Percentiles rank a stretch among this genome's conserved stretches.
These are phyloP conservation scores for Wickerhamomyces sydowiorum DNA, from an alignment of 805 yeast genomes.

Conservation along the genomic window DNA sequence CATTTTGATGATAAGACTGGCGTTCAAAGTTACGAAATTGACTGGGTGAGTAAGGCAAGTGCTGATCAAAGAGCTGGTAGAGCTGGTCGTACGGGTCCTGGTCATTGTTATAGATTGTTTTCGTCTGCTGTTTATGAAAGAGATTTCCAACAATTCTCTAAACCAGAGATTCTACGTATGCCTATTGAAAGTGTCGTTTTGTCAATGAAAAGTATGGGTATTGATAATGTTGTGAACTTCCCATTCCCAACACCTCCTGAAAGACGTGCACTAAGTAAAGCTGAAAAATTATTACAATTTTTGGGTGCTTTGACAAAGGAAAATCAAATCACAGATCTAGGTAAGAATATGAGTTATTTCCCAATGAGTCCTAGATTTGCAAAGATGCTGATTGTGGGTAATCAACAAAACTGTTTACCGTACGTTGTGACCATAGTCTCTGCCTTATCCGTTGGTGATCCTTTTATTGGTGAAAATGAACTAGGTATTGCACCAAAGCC, in stretches of 20 bases:
- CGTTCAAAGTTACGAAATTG: conserved; percentile 86
- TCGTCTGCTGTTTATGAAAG: conserved; percentile 93
- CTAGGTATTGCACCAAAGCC: conserved; percentile 42
- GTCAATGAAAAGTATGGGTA: conserved; percentile 96
- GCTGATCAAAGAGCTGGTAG: conserved; percentile 95
- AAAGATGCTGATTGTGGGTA: conserved; percentile 81
- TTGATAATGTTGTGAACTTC: conserved; percentile 81
- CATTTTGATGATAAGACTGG: conserved; percentile 77
- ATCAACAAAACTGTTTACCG: conserved; percentile 80
- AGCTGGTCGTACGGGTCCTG: conserved; percentile 99
- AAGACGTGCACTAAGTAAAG: conserved; percentile 47
- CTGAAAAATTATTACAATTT: conserved; percentile 60
- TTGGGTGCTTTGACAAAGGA: conserved; percentile 69
- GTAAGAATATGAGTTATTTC: conserved; percentile 80
- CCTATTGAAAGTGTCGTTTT: conserved; percentile 95
- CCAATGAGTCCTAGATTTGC: conserved; percentile 94
- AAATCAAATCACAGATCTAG: conserved; percentile 65
- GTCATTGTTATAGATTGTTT: conserved; percentile 87
- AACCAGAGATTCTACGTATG: conserved; percentile 90
- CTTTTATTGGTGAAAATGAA: conserved; percentile 72
- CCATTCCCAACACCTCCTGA: conserved; percentile 97
- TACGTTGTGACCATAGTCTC: conserved; percentile 90
- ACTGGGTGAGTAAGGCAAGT: conserved; percentile 92
- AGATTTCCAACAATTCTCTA: conserved; percentile 75
- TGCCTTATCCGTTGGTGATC: conserved; percentile 90